Evolutionary conservation across 2,329 filamentous ascomycete species (phyloP), one percentile per base, ranked within the genome.

Genomic region (Tolypocladium amazonense): DNA sequence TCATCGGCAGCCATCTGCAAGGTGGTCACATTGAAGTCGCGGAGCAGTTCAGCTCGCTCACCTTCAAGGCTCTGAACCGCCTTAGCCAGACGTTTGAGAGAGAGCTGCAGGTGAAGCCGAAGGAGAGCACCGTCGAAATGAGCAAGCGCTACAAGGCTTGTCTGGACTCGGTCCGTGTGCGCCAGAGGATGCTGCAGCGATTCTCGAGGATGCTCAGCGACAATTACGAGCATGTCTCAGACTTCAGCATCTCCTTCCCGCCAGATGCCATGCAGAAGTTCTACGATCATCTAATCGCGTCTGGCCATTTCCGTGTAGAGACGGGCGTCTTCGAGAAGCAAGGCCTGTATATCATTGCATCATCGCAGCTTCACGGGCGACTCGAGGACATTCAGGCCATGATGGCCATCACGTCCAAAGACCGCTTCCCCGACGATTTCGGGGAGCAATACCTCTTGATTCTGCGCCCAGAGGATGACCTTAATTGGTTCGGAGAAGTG

Each of bases 121-220:
- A 92, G 66, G 92, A 97, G 74, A 88, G 88, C 60, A 85, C 88
- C 0, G 77, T 85, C 11, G 93, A 97, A 63, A 96, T 97, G 88
- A 95, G 94, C 73, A 97, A 96, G 77, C 86, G 94, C 54, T 99
- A 97, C 79, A 97, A 97, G 75, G 88, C 91, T 62, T 92, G 92
- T 63, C 78, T 99, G 2, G 94, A 99, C 72, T 97, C 94, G 0
- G 95, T 97, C 27, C 91, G 94, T 68, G 92, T 97, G 60, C 86
- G 94, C 27, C 94, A 99, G 74, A 85, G 94, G 73, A 97, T 97
- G 83, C 81, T 99, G 63, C 96, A 97, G 71, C 90, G 94, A 62
- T 97, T 97, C 74, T 94, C 90, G 23, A 85, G 92, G 65, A 90
- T 96, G 71, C 75, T 99, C 59, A 92, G 89, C 66, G 90, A 96